These are phyloP conservation scores for Starmerella lactis-condensi DNA, from an alignment of 805 yeast genomes.

Conservation along the genomic window DNA sequence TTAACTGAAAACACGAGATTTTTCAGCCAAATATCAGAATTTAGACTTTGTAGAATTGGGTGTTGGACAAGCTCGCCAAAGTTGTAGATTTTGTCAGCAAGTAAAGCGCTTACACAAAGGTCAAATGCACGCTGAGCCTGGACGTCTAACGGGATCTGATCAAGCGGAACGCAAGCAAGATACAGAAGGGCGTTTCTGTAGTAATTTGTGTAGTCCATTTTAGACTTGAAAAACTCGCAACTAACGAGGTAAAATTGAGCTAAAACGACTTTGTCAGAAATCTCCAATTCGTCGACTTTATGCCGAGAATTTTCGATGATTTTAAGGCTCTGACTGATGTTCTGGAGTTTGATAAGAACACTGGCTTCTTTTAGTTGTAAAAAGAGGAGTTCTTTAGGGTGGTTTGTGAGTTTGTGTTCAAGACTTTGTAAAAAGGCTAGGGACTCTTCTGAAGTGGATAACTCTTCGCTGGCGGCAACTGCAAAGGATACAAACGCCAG, in stretches of 20 bases:
- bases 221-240: conserved; percentile 54
- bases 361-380: conserved; percentile 60
- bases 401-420: conserved; percentile 26
- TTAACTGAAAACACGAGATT: conserved; percentile 53
- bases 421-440: conserved; percentile 31
- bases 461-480: conserved; percentile 33
- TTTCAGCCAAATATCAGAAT: conserved; percentile 49
- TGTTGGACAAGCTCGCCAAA: conserved; percentile 90
- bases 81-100: conserved; percentile 84
- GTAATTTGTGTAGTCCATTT: conserved; percentile 61
- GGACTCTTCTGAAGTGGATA: conserved; percentile 30
- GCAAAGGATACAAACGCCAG: conserved; percentile 63
- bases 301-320: conserved; percentile 43
- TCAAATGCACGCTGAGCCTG: conserved; percentile 47
- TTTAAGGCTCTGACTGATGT: conserved; percentile 43
- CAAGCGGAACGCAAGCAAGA: conserved; percentile 50
- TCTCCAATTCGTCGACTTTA: conserved; percentile 37
- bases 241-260: conserved; percentile 70
- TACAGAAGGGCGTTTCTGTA: conserved; percentile 68
- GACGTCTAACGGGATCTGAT: conserved; percentile 25
- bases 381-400: conserved; percentile 30
- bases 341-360: conserved; percentile 37
- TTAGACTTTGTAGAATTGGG: conserved; percentile 47
- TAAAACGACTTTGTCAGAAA: conserved; percentile 42
- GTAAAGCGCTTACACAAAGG: conserved; percentile 64